These are phyloP conservation scores for Chimonanthus salicifolius DNA, from an alignment of 164 flowering plant species.

Conservation along the genomic window DNA sequence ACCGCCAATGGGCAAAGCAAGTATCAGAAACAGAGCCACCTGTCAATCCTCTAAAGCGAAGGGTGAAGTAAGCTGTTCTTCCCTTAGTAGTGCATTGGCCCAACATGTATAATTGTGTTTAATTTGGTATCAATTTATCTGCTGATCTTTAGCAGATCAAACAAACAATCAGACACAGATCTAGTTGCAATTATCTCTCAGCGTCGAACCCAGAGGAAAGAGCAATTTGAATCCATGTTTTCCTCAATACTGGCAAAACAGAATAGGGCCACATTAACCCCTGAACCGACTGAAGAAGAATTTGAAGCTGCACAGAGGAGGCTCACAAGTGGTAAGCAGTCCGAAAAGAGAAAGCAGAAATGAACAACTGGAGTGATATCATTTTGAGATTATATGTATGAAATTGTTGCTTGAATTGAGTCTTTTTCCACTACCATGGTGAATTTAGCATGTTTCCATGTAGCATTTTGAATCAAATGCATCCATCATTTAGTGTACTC, in stretches of 20 bases:
- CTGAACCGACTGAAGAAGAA: constrained; percentile 88
- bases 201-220: constrained; percentile 71
- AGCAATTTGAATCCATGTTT: constrained; percentile 68
- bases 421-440: not conserved
- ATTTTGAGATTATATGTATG: not conserved
- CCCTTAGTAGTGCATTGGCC: not conserved
- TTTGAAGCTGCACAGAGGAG: constrained; percentile 78
- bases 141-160: constrained; percentile 36
- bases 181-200: constrained; percentile 70
- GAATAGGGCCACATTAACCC: constrained; percentile 29
- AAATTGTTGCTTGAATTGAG: not conserved
- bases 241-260: constrained; percentile 62
- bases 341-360: not conserved
- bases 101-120: not conserved
- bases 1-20: constrained; percentile 70
- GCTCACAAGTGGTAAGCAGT: constrained; percentile 31
- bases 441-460: not conserved
- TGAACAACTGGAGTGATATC: not conserved
- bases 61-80: constrained; percentile 40
- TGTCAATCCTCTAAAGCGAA: constrained; percentile 55
- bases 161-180: constrained; percentile 48
- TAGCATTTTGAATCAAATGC: not conserved
- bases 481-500: not conserved
- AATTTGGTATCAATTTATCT: not conserved
- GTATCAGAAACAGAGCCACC: constrained; percentile 75